These are phyloP conservation scores for Epichloe uncinata DNA, from an alignment of 2,329 filamentous ascomycete species.

Conservation along the genomic window DNA sequence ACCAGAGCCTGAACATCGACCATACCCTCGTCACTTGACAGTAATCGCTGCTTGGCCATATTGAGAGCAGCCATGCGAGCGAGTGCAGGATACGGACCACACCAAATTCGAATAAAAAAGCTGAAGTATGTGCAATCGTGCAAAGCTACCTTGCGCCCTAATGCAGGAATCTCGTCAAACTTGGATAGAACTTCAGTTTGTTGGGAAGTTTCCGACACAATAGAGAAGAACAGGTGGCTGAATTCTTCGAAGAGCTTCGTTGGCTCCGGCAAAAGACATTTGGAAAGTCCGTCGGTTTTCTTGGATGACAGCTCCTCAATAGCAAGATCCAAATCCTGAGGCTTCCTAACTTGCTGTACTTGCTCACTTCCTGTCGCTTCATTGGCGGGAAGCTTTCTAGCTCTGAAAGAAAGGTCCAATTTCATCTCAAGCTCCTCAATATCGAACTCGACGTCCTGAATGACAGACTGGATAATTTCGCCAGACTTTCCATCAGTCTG, in stretches of 20 bases:
- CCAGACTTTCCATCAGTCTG: slow-evolving; percentile 45
- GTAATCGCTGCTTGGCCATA: slow-evolving; percentile 44
- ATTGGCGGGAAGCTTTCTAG: slow-evolving; percentile 35
- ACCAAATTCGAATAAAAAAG: slow-evolving; percentile 67
- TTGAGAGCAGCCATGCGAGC: slow-evolving; percentile 58
- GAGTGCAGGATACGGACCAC: slow-evolving; percentile 53
- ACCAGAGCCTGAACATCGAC: slow-evolving; percentile 65
- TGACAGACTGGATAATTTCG: slow-evolving; percentile 50
- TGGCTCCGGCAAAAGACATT: slow-evolving; percentile 38
- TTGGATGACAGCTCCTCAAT: slow-evolving; percentile 25
- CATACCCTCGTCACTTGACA: slow-evolving; percentile 31
- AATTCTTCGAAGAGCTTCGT: slow-evolving; percentile 44
- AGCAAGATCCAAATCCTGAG: slow-evolving; percentile 25
- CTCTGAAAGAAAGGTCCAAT: slow-evolving; percentile 56
- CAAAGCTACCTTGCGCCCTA: slow-evolving; percentile 40
- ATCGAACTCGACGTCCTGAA: slow-evolving; percentile 56
- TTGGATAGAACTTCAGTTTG: slow-evolving; percentile 26
- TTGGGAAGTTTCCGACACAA: slow-evolving; percentile 31
- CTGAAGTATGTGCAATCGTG: slow-evolving; percentile 55
- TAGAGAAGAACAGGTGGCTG: slow-evolving; percentile 43
- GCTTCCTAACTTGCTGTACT: slow-evolving; percentile 13
- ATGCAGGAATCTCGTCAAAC: slow-evolving; percentile 41
- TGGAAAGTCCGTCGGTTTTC: slow-evolving; percentile 24
- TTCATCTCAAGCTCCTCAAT: slow-evolving; percentile 63
- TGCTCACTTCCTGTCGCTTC: slow-evolving; percentile 30